Base-by-base conservation (phyloP, 106 monocot genomes). In the Cymbidium sinense region DNA sequence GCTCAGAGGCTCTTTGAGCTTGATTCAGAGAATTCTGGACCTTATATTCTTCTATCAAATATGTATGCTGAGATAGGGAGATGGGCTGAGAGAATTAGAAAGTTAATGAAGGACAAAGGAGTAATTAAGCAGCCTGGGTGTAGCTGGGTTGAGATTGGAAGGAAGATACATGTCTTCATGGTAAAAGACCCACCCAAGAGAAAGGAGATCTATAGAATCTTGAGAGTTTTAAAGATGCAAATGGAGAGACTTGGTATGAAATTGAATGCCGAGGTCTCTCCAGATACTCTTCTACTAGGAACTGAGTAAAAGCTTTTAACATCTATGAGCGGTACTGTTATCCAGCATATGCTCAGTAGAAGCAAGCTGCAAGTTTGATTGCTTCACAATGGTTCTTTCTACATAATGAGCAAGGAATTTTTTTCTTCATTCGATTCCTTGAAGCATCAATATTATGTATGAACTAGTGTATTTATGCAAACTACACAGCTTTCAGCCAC, bases 41-140 rank as follows among this genome's bases (percentile, higher is more conserved):
- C 88, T 5, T 88, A 88, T 73, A 84, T 91, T 82, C 86, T 88
- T 50, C 83, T 91, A 4, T 86, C 88, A 50, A 91, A 91, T 50
- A 91, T 91, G 84, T 86, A 91, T 77, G 88, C 88, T 17, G 84
- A 86, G 58, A 81, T 64, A 69, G 84, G 71, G 25, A 86, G 76
- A 70, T 91, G 86, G 88, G 80, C 27, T 29, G 84, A 84, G 54
- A 84, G 84, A 34, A 75, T 80, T 75, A 82, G 86, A 67, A 86
- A 43, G 75, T n/a, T 82, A 34, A 89, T 89, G 89, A 86, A 73
- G 72, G 10, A 62, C 6, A 80, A 76, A 77, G 79, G 88, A 29
- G 85, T 88, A 3, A 54, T 78, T 58, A 91, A 91, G 74, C 80
- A 88, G 79, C 88, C 88, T 2, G 91, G 91, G 4, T 91, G 83